Percentiles rank a stretch among this genome's conserved stretches.
Evolutionary conservation across 192 early-diverging fungal species (phyloP).

Genomic region (Backusella luteola): DNA sequence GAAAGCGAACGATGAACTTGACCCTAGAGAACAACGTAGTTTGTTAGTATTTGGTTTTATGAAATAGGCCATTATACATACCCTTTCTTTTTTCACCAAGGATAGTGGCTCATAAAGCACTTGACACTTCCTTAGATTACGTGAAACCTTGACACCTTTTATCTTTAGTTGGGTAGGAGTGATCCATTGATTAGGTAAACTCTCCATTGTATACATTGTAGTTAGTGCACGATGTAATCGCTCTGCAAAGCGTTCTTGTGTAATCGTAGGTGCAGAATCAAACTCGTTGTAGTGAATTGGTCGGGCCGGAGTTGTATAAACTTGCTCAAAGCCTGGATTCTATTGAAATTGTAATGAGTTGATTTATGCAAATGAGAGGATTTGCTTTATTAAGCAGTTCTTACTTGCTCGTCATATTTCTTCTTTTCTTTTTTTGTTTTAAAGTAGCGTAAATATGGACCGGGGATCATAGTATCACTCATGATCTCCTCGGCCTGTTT

Average conservation of each 20-base stretch:
- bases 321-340: conserved; percentile 2
- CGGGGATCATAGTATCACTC: conserved; percentile 28
- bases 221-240: conserved; percentile 31
- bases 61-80: neutral
- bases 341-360: neutral
- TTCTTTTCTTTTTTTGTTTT: conserved; percentile 19
- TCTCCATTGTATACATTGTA: conserved; percentile 27
- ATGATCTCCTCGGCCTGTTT: conserved; percentile 1
- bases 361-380: neutral
- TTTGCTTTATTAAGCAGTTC: neutral
- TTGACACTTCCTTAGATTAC: conserved; percentile 31
- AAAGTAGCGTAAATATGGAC: conserved; percentile 17
- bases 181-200: conserved; percentile 20
- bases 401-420: neutral
- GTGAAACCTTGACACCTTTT: conserved; percentile 25
- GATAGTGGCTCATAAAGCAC: conserved; percentile 29
- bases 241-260: conserved; percentile 32
- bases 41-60: neutral
- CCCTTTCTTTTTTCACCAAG: conserved; percentile 20
- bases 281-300: conserved; percentile 22
- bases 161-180: conserved; percentile 20
- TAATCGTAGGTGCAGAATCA: conserved; percentile 28
- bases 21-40: conserved; percentile 1
- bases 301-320: conserved; percentile 19
- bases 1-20: conserved; percentile 21